A percentile compares a stretch with the other conserved stretches of the same genome.
Evolutionary conservation across 768 basidiomycete genomes (phyloP).

Genomic region (Pleurotus eryngii): DNA sequence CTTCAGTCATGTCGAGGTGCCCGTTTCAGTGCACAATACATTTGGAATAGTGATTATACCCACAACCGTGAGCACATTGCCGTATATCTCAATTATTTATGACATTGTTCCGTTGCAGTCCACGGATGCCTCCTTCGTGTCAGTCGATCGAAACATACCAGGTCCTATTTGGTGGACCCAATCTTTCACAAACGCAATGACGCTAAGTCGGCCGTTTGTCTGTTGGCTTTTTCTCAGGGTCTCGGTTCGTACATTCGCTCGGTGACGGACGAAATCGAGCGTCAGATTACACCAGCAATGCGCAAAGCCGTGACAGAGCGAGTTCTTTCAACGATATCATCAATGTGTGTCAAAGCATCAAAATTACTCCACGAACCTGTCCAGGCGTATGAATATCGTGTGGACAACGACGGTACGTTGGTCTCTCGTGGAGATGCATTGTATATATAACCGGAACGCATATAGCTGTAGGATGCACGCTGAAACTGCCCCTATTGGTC

Average conservation of each 20-base stretch:
- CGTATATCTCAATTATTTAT: constrained; percentile 4
- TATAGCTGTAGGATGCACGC: constrained; percentile 52
- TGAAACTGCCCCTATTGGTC: constrained; percentile 17
- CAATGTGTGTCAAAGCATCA: constrained; percentile 32
- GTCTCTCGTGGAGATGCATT: no score
- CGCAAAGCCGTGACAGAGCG: constrained; percentile 40
- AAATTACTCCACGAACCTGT: constrained; percentile 36
- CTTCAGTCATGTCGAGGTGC: constrained; percentile 53
- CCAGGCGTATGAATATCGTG: constrained; percentile 37
- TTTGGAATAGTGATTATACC: constrained; percentile 36
- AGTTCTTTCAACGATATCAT: constrained; percentile 41
- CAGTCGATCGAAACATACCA: constrained; percentile 46
- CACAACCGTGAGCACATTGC: constrained; percentile 38
- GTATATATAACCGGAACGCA: no score
- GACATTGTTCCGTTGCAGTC: constrained; percentile 28
- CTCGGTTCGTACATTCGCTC: constrained; percentile 53
- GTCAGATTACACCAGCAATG: constrained; percentile 41
- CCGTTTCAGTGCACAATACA: constrained; percentile 38
- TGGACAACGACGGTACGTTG: constrained; percentile 48
- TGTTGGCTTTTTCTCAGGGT: constrained; percentile 63
- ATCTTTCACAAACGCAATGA: constrained; percentile 57
- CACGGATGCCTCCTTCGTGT: constrained; percentile 65
- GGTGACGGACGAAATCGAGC: constrained; percentile 38
- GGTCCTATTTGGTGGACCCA: constrained; percentile 62
- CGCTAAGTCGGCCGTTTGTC: constrained; percentile 66